phyloP scores from a whole-genome alignment of 2,329 filamentous ascomycete genomes.

The Aspergillus sp. region DNA sequence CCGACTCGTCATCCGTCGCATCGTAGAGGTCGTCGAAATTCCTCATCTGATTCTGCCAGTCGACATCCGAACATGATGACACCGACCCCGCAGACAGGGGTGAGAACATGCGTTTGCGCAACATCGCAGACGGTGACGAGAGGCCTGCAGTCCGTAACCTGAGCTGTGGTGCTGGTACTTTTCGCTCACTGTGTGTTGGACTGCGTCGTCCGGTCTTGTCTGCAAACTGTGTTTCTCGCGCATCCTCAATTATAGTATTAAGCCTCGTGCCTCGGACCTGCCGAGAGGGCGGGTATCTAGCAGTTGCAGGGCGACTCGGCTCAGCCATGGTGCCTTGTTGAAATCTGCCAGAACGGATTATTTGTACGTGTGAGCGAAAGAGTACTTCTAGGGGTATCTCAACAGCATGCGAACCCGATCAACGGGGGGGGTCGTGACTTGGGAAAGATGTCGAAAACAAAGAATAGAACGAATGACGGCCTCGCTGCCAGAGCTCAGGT shows the following conservation, averaged over 20 bases:
- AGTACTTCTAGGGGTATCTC: slow-evolving; percentile 35
- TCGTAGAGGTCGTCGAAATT: slow-evolving; percentile 90
- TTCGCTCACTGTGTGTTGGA: slow-evolving; percentile 6
- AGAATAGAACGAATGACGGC: slow-evolving; percentile 31
- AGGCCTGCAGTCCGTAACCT: slow-evolving; percentile 40
- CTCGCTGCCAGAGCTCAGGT: slow-evolving; percentile 41
- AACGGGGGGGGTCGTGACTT: slow-evolving; percentile 26
- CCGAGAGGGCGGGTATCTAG: slow-evolving; percentile 59
- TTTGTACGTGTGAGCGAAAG: slow-evolving; percentile 25
- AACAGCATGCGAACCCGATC: slow-evolving; percentile 38
- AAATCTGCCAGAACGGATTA: slow-evolving; percentile 30
- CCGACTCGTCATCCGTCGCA: slow-evolving; percentile 77
- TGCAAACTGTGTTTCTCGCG: slow-evolving; percentile 35
- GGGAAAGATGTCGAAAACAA: slow-evolving; percentile 12
- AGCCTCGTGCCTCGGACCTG: slow-evolving; percentile 62
- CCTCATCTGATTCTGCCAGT: slow-evolving; percentile 67
- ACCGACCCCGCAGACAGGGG: slow-evolving; percentile 38
- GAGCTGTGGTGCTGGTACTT: slow-evolving; percentile 34
- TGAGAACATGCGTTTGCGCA: slow-evolving; percentile 34
- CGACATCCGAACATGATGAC: slow-evolving; percentile 56
- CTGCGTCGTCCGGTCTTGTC: slow-evolving; percentile 21
- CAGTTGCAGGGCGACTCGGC: slow-evolving; percentile 53
- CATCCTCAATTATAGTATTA: slow-evolving; percentile 69
- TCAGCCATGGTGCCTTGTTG: slow-evolving; percentile 47
- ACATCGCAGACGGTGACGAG: slow-evolving; percentile 26